Evolutionary conservation across 2,329 filamentous ascomycete species (phyloP).

Genomic region (Exserohilum rostratum): DNA sequence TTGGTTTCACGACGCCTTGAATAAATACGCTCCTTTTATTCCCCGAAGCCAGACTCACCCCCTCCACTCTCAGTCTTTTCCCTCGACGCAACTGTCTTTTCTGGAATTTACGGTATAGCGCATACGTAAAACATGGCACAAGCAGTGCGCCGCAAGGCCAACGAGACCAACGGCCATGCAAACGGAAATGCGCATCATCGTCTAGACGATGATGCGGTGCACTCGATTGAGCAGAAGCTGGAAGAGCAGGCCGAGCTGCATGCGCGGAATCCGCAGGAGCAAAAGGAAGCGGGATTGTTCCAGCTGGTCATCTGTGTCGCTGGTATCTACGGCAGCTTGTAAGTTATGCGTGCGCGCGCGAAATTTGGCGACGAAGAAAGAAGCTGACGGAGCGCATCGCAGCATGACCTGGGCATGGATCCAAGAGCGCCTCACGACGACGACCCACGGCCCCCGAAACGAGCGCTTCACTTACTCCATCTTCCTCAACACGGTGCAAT

Average conservation of each 20-base stretch:
- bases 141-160: conserved; percentile 29
- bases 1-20: no score
- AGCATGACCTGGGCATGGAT: conserved; percentile 93
- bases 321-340: conserved; percentile 98
- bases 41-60: background rate
- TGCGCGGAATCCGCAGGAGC: conserved; percentile 42
- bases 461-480: conserved; percentile 87
- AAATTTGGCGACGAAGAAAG: background rate
- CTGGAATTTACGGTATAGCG: background rate
- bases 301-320: conserved; percentile 87
- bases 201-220: conserved; percentile 32
- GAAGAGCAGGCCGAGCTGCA: conserved; percentile 40
- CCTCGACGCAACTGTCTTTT: no score
- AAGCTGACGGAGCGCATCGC: background rate
- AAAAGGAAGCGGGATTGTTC: conserved; percentile 63
- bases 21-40: background rate
- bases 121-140: conserved; percentile 31
- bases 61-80: no score
- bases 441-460: conserved; percentile 71
- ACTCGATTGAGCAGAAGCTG: conserved; percentile 38
- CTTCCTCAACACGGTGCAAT: conserved; percentile 96
- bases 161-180: conserved; percentile 29
- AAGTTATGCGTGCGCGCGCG: conserved; percentile 34
- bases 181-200: conserved; percentile 33
- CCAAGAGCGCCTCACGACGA: conserved; percentile 97